A percentile compares a stretch with the other conserved stretches of the same genome.
These are phyloP conservation scores for Massospora cicadina DNA, from an alignment of 371 early-diverging fungal species.

Conservation along the genomic window DNA sequence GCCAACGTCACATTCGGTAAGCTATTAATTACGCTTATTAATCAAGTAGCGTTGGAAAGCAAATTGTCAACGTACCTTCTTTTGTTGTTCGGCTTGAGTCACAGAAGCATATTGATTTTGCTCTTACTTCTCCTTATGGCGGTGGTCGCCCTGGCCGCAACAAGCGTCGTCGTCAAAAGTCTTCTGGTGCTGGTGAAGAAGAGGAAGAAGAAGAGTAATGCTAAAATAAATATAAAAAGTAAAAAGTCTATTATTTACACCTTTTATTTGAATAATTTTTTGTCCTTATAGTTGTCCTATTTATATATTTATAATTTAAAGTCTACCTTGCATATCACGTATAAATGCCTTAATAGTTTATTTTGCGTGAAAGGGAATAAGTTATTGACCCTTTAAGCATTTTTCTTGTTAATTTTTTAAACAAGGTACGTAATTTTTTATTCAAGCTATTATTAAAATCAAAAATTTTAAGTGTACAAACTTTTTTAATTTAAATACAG, in stretches of 20 bases:
- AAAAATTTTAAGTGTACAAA: not conserved
- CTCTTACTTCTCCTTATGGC: slow-evolving; percentile 94
- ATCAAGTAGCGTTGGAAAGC: slow-evolving; percentile 81
- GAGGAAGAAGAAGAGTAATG: slow-evolving; percentile 36
- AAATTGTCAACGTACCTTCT: slow-evolving; percentile 91
- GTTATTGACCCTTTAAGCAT: not conserved
- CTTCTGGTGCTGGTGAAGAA: slow-evolving; percentile 40
- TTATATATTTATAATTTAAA: not conserved
- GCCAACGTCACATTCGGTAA: slow-evolving; percentile 91
- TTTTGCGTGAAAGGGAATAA: not conserved
- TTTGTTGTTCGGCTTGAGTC: slow-evolving; percentile 83
- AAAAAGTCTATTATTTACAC: not conserved
- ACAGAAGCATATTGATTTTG: slow-evolving; percentile 98
- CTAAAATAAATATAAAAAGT: too few species aligned
- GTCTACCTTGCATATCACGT: not conserved
- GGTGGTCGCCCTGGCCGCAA: slow-evolving; percentile 97
- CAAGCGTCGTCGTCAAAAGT: slow-evolving; percentile 77
- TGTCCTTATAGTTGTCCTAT: not conserved
- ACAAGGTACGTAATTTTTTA: not conserved
- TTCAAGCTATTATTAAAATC: not conserved
- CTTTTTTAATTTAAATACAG: not conserved
- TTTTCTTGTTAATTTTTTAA: not conserved
- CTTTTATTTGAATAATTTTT: not conserved
- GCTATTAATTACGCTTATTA: slow-evolving; percentile 7
- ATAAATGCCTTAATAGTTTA: not conserved